Evolutionary conservation across 805 yeast genomes (phyloP), one percentile per base, ranked within the genome.

Genomic region (Teunomyces lycoperdinae): DNA sequence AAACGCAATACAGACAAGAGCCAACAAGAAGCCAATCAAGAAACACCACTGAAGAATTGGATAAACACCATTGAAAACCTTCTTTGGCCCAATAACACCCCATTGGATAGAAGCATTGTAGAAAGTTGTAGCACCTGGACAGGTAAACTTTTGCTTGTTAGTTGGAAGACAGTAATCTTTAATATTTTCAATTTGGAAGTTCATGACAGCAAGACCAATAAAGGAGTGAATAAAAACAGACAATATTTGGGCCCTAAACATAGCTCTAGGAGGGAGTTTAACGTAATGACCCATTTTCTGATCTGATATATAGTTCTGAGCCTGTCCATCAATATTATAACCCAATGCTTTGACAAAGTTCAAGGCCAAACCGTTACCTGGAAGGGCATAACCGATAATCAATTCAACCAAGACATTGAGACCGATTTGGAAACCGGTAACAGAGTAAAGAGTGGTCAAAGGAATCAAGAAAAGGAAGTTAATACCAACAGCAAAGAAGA

Each of bases 241-340:
- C n/a, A 58, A 30, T 36, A 64, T 53, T 54, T 67, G 71, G 26
- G 52, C 50, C 61, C 73, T 63, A 65, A 85, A 83, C 52, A 83
- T 67, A 0, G 81, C 71, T 49, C 83, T 70, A 2, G 89, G 89
- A 0, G 86, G 81, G n/a, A 85, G 67, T 53, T 82, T 82, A 58
- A 82, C 63, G 58, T 85, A 85, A 51, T 84, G 88, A 2, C 80
- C 87, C 60, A 80, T 60, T 56, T 84, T 84, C 72, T 79, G 77
- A 55, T 81, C 85, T 8, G 73, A 68, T 29, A 79, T 68, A 58
- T 74, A 81, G 46, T 72, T 67, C 36, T 79, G 71, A 1, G 86
- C 85, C 57, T 81, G 85, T 43, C 76, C 76, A 65, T 77, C 78
- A 32, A 81, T 73, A 53, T 77, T 77, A 60, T 74, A 79, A 16